Evolutionary conservation across 148 eudicot species (phyloP), one percentile per base, ranked within the genome.

Genomic region (Chenopodium berlandieri): DNA sequence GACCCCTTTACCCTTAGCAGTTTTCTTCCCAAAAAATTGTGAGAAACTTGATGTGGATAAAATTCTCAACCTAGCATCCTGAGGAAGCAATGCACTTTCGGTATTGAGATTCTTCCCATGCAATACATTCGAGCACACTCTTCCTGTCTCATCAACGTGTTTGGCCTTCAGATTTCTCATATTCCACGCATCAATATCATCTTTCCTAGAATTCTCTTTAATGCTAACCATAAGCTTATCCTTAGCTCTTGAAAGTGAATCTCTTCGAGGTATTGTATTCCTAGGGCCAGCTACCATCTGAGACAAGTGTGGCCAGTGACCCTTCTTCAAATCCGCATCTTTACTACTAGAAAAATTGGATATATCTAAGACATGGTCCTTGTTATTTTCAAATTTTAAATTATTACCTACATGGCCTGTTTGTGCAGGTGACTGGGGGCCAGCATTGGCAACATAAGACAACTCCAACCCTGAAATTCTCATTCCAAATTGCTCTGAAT

Each of bases 21-120:
- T 58, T 82, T 84, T 84, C 31, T 80, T 85, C 71, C 77, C 83
- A 75, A 90, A 90, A 83, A 86, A 82, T 0, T 80, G 77, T 67
- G 90, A 85, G 76, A 88, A 90, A 73, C 90, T 75, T 46, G 92
- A 88, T 3, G 83, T 74, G 77, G 89, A 83, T 73, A 86, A 60
- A 40, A 85, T 80, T 79, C 81, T 85, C 77, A 84, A 74, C 62
- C 80, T 83, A 27, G 81, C 81, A 80, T 78, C 80, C 19, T 71
- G 82, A 76, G 70, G 83, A 75, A 83, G 84, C 71, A 71, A 52
- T 48, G 78, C 75, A 77, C 54, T 81, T 70, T 84, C 87, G 17
- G 86, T 68, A 58, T 75, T 79, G 64, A 67, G 16, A 34, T 81
- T 80, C 25, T 71, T 78, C 48, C 80, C 85, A 77, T 79, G 75